phyloP scores from a whole-genome alignment of 2,329 filamentous ascomycete genomes.

The Blastomyces percursus region DNA sequence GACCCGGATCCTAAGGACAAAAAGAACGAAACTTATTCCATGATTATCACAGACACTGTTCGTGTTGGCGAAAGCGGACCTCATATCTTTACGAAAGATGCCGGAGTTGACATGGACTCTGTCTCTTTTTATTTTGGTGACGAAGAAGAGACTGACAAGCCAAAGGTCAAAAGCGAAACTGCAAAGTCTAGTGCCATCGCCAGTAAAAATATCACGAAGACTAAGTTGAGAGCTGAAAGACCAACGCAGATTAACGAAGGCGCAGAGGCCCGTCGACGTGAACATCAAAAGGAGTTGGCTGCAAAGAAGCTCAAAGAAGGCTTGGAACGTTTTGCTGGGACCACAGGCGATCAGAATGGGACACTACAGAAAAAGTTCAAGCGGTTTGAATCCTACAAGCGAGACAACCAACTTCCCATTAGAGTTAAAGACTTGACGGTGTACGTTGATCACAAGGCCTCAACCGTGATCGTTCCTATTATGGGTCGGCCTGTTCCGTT shows the following conservation, averaged over 20 bases:
- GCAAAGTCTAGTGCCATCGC: slow-evolving; percentile 74
- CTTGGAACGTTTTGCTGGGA: slow-evolving; percentile 72
- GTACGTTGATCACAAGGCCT: slow-evolving; percentile 80
- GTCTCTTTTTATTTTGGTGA: slow-evolving; percentile 99
- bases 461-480: slow-evolving; percentile 83
- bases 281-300: slow-evolving; percentile 85
- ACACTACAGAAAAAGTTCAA: slow-evolving; percentile 98
- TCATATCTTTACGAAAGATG: slow-evolving; percentile 89
- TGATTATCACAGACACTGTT: slow-evolving; percentile 86
- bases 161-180: slow-evolving; percentile 74
- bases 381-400: slow-evolving; percentile 97
- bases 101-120: slow-evolving; percentile 79
- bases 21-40: slow-evolving; percentile 75
- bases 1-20: slow-evolving; percentile 83
- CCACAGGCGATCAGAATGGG: slow-evolving; percentile 73
- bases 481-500: slow-evolving; percentile 97
- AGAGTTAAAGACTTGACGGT: slow-evolving; percentile 78
- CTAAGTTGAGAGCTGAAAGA: slow-evolving; percentile 80
- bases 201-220: slow-evolving; percentile 90
- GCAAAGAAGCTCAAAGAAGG: slow-evolving; percentile 84
- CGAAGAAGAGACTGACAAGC: slow-evolving; percentile 70
- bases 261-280: slow-evolving; percentile 71
- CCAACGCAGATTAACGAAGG: slow-evolving; percentile 82
- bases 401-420: slow-evolving; percentile 82
- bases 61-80: slow-evolving; percentile 58